Conservation (phyloP, 192 early-diverging fungal species). For the Gigaspora rosea region DNA sequence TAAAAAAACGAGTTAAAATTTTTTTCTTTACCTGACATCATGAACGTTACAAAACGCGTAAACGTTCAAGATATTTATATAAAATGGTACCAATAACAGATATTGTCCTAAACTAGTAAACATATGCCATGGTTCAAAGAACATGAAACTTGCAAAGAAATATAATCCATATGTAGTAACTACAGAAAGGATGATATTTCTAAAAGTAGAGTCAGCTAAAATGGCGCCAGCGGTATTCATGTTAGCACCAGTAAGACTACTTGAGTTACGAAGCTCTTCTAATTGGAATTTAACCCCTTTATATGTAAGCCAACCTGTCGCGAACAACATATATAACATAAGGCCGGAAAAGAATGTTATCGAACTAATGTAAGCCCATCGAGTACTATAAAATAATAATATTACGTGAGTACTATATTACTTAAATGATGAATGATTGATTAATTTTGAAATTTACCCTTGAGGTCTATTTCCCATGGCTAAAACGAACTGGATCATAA, state of each 20-base stretch:
- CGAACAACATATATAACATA: conserved; percentile 61
- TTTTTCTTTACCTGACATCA: conserved; percentile 49
- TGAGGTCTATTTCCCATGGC: conserved; percentile 97
- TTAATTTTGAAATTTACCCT: conserved; percentile 47
- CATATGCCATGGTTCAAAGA: conserved; percentile 81
- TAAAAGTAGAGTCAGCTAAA: conserved; percentile 56
- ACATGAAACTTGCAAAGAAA: conserved; percentile 65
- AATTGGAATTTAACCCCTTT: conserved; percentile 39
- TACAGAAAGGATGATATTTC: conserved; percentile 64
- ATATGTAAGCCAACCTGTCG: conserved; percentile 51
- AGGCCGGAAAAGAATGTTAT: conserved; percentile 50
- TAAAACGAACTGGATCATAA: conserved; percentile 83
- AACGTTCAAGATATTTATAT: conserved; percentile 69
- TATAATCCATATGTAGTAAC: conserved; percentile 77
- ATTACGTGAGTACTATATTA: conserved; percentile 51
- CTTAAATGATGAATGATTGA: not conserved
- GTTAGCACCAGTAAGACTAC: conserved; percentile 21
- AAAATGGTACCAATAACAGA: conserved; percentile 73
- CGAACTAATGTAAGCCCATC: conserved; percentile 56
- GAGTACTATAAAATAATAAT: conserved; percentile 41
- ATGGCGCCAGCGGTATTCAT: conserved; percentile 12
- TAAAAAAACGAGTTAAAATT: not conserved
- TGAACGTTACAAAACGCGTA: conserved; percentile 65
- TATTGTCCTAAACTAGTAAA: conserved; percentile 74
- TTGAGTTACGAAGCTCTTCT: not conserved